phyloP scores from a whole-genome alignment of 1,139 yeast genomes.

The Starmera stellimalicola region DNA sequence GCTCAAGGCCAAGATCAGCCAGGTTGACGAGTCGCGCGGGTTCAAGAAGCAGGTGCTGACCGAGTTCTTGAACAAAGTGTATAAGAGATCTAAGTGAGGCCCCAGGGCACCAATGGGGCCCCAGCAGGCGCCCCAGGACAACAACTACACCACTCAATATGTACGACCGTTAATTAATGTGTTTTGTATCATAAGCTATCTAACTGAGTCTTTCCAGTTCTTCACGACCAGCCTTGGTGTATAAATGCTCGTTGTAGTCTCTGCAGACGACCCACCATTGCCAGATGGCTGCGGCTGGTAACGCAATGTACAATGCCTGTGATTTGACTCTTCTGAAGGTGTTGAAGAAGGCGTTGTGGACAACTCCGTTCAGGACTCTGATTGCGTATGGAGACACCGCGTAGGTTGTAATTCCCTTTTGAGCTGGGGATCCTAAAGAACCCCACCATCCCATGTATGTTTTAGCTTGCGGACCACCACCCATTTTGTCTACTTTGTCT shows the following conservation, averaged over 20 bases:
- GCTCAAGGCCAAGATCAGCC: constrained; percentile 52
- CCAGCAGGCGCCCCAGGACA: too few species aligned
- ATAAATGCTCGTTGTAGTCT: constrained; percentile 87
- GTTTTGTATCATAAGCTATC: neutral
- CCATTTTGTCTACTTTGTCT: constrained; percentile 34
- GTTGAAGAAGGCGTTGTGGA: constrained; percentile 85
- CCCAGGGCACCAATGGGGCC: too few species aligned
- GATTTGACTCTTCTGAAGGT: constrained; percentile 88
- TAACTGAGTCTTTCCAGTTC: constrained; percentile 65
- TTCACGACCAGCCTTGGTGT: constrained; percentile 97
- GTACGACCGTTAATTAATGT: too few species aligned
- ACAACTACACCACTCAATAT: too few species aligned
- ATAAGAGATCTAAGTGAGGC: constrained; percentile 77
- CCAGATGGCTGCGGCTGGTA: constrained; percentile 80
- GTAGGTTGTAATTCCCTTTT: constrained; percentile 78
- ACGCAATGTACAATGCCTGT: constrained; percentile 67
- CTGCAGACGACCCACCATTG: constrained; percentile 81
- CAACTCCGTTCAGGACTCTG: constrained; percentile 81
- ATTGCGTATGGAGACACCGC: constrained; percentile 92
- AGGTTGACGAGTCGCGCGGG: constrained; percentile 83
- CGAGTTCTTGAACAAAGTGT: constrained; percentile 79
- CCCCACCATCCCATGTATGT: constrained; percentile 99
- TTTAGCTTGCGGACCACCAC: constrained; percentile 66
- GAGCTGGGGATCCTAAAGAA: constrained; percentile 70
- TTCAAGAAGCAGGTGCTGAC: constrained; percentile 80